Percentiles rank a stretch among this genome's conserved stretches.
phyloP scores from a whole-genome alignment of 2,329 filamentous ascomycete genomes.

The Colletotrichum somersetense region DNA sequence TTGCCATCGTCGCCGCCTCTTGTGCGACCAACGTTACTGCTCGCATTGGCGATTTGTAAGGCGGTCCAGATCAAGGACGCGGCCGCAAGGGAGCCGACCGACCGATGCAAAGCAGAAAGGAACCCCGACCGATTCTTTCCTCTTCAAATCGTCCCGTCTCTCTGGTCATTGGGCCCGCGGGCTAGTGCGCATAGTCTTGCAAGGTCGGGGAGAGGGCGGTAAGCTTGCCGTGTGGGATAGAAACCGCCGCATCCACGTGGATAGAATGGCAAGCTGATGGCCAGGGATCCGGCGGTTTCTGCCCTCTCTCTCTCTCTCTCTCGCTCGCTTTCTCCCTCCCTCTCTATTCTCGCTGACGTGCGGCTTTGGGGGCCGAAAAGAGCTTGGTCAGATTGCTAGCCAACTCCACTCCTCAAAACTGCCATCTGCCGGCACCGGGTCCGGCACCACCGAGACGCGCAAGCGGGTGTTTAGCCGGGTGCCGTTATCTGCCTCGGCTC shows the following conservation, averaged over 20 bases:
- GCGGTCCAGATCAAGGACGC: slow-evolving; percentile 5
- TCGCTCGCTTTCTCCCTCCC: neutral
- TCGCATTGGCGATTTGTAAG: neutral
- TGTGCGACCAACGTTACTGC: neutral
- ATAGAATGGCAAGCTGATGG: neutral
- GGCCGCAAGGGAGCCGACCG: neutral
- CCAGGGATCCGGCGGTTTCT: slow-evolving; percentile 5
- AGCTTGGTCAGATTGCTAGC: neutral
- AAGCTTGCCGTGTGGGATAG: neutral
- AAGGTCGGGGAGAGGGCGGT: slow-evolving; percentile 1
- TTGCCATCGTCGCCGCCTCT: slow-evolving; percentile 15
- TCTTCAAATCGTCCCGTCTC: slow-evolving; percentile 9
- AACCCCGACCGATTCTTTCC: neutral
- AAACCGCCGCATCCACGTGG: neutral
- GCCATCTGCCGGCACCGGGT: neutral
- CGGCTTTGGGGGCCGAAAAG: slow-evolving; percentile 14
- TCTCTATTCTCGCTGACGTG: neutral
- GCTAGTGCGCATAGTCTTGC: slow-evolving; percentile 6
- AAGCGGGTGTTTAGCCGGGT: neutral
- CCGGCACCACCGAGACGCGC: neutral
- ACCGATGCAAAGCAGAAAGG: neutral
- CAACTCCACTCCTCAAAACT: neutral
- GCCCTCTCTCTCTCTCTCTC: neutral
- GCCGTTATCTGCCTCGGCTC: neutral
- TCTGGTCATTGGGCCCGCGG: slow-evolving; percentile 11